Base-by-base conservation (phyloP, 116 monocot genomes). In the Phalaenopsis hybrid region DNA sequence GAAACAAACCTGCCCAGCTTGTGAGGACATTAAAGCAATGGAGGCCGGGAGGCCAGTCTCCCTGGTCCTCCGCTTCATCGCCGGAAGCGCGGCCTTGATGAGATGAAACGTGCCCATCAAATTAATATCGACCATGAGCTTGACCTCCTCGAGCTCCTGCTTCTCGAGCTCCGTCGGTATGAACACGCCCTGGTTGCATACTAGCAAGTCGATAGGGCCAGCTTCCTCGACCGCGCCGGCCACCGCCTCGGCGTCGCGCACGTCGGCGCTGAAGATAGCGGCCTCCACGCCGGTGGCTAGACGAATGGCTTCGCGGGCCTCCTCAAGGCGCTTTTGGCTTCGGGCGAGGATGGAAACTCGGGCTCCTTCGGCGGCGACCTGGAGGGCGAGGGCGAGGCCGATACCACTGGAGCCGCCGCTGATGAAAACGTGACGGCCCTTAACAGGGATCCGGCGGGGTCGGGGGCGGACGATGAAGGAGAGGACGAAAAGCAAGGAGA, bases 311-410 rank as follows among this genome's bases (percentile, higher is more conserved):
- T 87, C 85, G 4, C 81, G 80, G 16, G 91, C 91, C 0, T 76
- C 87, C 49, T 83, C 85, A n/a, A 91, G 85, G 43, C 86, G 78
- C 44, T 65, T 33, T 20, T 2, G 34, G 74, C 52, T 74, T 44
- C 89, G 81, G 20, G 89, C 89, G 72, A 92, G 89, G 80, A 92
- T 87, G 76, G 91, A 89, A 44, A 92, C 86, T n/a, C 67, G 80
- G 58, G 85, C 85, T 58, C 80, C 85, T 44, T 81, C 75, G 45
- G 82, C 61, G 28, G 90, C 87, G n/a, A 83, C 90, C 23, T 65
- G 79, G 72, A 50, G 79, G 0, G 90, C 90, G 15, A 90, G 44
- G 67, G 85, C 65, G 59, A 90, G 84, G 43, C 90, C 90, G 76
- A 90, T 88, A 20, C 90, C 90, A 78, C 86, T 85, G 12, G 90